Base-by-base conservation (phyloP, 2,329 filamentous ascomycete species). In the Fusarium falciforme region DNA sequence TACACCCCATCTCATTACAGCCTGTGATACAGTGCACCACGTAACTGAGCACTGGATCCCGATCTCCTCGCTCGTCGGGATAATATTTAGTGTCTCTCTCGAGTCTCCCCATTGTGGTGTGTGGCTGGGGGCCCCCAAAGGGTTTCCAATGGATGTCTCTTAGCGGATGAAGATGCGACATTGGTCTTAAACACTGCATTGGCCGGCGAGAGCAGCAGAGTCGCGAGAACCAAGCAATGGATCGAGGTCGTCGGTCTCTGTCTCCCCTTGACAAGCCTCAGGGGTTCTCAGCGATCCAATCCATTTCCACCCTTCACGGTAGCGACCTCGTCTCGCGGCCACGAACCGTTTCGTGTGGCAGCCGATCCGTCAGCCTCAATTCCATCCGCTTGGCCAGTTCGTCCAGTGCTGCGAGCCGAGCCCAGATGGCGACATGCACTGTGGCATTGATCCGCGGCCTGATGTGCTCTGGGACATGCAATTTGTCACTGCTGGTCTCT, bases 331-430 rank as follows among this genome's bases (percentile, higher is more conserved):
- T 66, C 67, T 76, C 60, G 42, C 36, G 58, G 69, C 61, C 47
- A 65, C 64, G 66, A 71, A 68, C 66, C 55, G 70, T 75, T 75
- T 78, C 68, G 67, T 74, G 72, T 73, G 72, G 68, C 47, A 64
- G 72, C 61, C 70, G 67, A 75, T 66, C 61, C 58, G 55, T 35
- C 61, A 75, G 73, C 73, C 72, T 73, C 70, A 73, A 75, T 75
- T 75, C 67, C 70, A 73, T 55, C 59, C 40, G 27, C n/a, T 74
- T 59, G n/a, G 40, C 35, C 44, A 55, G 65, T 68, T 68, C 61
- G 42, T 66, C 52, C 59, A 75, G 33, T 27, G 8, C 44, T 25
- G 63, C 61, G 12, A 54, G 61, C 63, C 54, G 22, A 35, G 25
- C 33, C 54, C 14, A 59, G 55, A 70, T 70, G 60, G 47, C n/a